These are phyloP conservation scores for Cutaneotrichosporon arboriforme DNA, from an alignment of 1,284 basidiomycete species.

Conservation along the genomic window DNA sequence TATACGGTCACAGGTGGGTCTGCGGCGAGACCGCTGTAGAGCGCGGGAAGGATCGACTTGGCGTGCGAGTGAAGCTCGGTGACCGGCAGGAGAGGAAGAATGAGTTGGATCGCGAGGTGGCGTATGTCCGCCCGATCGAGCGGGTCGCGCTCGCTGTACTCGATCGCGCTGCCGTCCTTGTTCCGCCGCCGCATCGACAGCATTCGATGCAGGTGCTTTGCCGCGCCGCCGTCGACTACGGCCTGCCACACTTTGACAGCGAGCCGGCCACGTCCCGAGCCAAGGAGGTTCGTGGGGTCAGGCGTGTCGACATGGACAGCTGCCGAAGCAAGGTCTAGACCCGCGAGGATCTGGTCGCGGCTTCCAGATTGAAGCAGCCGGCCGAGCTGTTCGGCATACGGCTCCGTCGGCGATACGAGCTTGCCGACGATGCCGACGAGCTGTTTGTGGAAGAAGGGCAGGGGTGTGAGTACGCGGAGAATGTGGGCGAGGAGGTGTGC, in stretches of 20 bases:
- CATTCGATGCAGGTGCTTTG: conserved; percentile 42
- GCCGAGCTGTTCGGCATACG: conserved; percentile 40
- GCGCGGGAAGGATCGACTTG: conserved; percentile 33
- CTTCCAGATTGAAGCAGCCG: conserved; percentile 40
- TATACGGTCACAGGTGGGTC: conserved; percentile 46
- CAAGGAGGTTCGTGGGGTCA: conserved; percentile 16
- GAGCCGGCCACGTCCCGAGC: conserved; percentile 25
- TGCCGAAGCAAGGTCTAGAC: conserved; percentile 35
- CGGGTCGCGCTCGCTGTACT: conserved; percentile 37
- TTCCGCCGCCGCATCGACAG: conserved; percentile 44
- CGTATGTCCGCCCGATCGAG: conserved; percentile 45
- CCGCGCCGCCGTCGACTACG: conserved; percentile 39
- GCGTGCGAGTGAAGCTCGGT: conserved; percentile 37
- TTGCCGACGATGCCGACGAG: conserved; percentile 42
- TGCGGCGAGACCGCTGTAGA: conserved; percentile 37
- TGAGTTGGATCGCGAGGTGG: conserved; percentile 40
- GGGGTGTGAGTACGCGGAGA: conserved; percentile 39
- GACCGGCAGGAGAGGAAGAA: conserved; percentile 40
- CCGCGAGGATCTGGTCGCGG: conserved; percentile 40
- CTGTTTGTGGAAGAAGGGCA: conserved; percentile 47
- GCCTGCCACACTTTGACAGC: conserved; percentile 35
- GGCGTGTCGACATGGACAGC: conserved; percentile 39
- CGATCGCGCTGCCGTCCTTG: conserved; percentile 35
- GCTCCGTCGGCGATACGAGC: conserved; percentile 34
- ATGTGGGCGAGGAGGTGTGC: conserved; percentile 40